Conservation (phyloP, 441 rosid genomes). For the Adansonia rubrostipa region DNA sequence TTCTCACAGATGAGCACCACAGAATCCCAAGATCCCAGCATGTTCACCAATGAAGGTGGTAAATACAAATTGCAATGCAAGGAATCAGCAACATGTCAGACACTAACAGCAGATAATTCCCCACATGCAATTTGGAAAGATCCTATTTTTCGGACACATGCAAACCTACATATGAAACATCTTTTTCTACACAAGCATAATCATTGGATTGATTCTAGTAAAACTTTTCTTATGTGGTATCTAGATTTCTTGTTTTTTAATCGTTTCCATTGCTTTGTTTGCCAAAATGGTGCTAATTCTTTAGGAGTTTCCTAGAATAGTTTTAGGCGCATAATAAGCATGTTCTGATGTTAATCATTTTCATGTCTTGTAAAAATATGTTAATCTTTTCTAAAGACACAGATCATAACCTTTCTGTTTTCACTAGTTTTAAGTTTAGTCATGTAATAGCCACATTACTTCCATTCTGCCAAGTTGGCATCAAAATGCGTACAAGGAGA, state of each 20-base stretch:
- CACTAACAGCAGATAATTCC: neutral
- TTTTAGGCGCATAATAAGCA: neutral
- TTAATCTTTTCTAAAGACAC: neutral
- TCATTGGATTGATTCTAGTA: neutral
- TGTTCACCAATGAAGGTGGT: neutral
- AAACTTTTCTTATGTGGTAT: neutral
- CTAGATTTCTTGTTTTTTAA: neutral
- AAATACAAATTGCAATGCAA: neutral
- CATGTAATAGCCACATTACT: neutral
- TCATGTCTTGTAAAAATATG: neutral
- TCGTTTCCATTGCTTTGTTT: constrained; percentile 4
- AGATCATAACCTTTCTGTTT: neutral
- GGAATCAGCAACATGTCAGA: neutral
- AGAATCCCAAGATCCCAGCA: neutral
- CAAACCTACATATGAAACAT: neutral
- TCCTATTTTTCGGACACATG: neutral
- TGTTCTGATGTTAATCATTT: neutral
- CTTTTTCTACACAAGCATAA: neutral
- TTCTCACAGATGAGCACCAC: constrained; percentile 1
- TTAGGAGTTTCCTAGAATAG: neutral
- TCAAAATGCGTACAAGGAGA: neutral
- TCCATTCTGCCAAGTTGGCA: neutral
- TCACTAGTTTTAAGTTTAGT: neutral
- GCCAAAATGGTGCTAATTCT: neutral
- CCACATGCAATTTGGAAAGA: constrained; percentile 5